Conservation (phyloP, 1,284 basidiomycete genomes). For the Ganoderma boninense region DNA sequence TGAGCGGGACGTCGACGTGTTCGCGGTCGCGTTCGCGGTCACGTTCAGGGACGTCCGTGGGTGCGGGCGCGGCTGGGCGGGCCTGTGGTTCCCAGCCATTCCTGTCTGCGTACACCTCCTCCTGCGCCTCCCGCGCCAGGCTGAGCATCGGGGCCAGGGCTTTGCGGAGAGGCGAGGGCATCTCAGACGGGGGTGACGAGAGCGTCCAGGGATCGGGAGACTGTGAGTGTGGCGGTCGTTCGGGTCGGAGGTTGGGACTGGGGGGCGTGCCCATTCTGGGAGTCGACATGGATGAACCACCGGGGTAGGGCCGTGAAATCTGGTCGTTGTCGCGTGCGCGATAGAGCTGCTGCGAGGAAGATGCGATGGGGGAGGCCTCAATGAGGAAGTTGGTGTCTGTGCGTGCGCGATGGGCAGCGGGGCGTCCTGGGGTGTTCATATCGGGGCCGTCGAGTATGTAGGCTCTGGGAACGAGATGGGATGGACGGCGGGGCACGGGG, state of each 20-base stretch:
- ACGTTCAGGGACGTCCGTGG: constrained; percentile 13
- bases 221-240: constrained; percentile 26
- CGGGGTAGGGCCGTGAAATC: constrained; percentile 28
- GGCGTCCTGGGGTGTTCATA: constrained; percentile 24
- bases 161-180: constrained; percentile 28
- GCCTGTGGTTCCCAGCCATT: constrained; percentile 7
- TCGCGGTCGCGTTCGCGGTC: constrained; percentile 2
- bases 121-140: constrained; percentile 28
- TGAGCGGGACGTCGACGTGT: constrained; percentile 7
- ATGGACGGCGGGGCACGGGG: constrained; percentile 14
- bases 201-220: constrained; percentile 32
- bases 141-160: constrained; percentile 28
- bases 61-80: constrained; percentile 10
- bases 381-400: constrained; percentile 29
- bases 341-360: constrained; percentile 21
- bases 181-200: constrained; percentile 30
- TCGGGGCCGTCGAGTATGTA: constrained; percentile 12
- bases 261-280: constrained; percentile 26
- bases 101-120: constrained; percentile 21
- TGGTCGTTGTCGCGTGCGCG: constrained; percentile 23
- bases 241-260: constrained; percentile 29
- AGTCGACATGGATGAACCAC: constrained; percentile 22
- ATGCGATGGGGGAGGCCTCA: constrained; percentile 20
- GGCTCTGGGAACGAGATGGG: constrained; percentile 24
- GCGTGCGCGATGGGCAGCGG: constrained; percentile 24